phyloP scores from a whole-genome alignment of 2,329 filamentous ascomycete species.

The Parastagonospora avenae region DNA sequence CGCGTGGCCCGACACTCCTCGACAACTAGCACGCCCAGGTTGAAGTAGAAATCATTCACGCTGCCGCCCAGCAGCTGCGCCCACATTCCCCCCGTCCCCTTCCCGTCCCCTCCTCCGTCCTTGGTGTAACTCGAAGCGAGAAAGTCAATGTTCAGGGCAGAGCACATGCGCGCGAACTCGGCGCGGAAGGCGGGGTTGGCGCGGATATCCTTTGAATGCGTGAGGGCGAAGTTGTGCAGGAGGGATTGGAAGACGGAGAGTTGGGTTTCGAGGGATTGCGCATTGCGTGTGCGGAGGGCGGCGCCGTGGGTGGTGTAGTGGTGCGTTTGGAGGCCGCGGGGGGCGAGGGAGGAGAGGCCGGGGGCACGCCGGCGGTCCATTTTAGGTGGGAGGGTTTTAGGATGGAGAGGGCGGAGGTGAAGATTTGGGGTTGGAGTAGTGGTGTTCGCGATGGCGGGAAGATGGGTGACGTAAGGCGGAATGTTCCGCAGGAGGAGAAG shows the following conservation, averaged over 20 bases:
- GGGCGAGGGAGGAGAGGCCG: conserved; percentile 76
- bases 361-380: conserved; percentile 73
- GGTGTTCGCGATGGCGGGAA: not conserved
- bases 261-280: conserved; percentile 86
- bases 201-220: conserved; percentile 93
- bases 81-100: conserved; percentile 75
- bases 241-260: conserved; percentile 95
- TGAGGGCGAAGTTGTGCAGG: conserved; percentile 91
- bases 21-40: conserved; percentile 92
- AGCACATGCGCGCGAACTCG: conserved; percentile 98
- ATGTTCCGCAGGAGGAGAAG: too few relatives aligned
- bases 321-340: conserved; percentile 70
- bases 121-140: conserved; percentile 64
- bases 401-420: not conserved
- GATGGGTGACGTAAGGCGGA: too few relatives aligned
- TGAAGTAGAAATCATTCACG: conserved; percentile 99
- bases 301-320: conserved; percentile 92
- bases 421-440: not conserved
- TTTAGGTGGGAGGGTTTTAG: conserved; percentile 14
- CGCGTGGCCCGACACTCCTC: conserved; percentile 88
- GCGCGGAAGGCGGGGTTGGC: conserved; percentile 94
- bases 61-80: conserved; percentile 87
- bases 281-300: conserved; percentile 81
- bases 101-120: conserved; percentile 49
- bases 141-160: conserved; percentile 94